phyloP scores from a whole-genome alignment of 768 basidiomycete genomes.

The Boletus sensibilis region DNA sequence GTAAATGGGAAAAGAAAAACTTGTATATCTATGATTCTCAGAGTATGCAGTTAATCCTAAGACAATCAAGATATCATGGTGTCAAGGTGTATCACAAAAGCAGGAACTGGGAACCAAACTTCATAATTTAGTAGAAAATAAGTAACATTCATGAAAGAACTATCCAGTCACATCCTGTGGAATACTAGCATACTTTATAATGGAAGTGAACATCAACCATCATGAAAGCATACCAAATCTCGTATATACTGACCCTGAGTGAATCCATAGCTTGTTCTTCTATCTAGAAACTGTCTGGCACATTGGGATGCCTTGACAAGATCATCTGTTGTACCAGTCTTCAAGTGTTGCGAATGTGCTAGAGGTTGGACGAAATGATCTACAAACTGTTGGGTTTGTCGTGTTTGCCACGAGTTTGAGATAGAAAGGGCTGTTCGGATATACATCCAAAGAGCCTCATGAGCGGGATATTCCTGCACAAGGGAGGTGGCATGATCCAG shows the following conservation, averaged over 20 bases:
- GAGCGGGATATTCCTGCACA: constrained; percentile 48
- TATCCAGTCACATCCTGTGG: not conserved
- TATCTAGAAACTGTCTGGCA: constrained; percentile 14
- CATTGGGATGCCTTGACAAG: not conserved
- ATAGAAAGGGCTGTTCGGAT: constrained; percentile 3
- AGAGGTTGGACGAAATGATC: constrained; percentile 21
- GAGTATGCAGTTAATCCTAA: not conserved
- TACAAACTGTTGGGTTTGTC: constrained; percentile 8
- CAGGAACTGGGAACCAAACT: not conserved
- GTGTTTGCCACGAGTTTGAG: not conserved
- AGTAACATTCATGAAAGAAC: not conserved
- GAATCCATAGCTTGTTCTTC: not conserved
- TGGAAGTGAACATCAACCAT: not conserved
- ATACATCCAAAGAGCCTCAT: constrained; percentile 68
- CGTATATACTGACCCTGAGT: not conserved
- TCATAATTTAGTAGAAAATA: not conserved
- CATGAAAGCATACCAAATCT: not conserved
- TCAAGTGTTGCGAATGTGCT: not conserved
- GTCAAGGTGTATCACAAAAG: not conserved
- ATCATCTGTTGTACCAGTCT: not conserved
- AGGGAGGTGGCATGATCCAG: constrained; percentile 48
- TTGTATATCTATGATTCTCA: not conserved
- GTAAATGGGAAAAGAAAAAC: not conserved
- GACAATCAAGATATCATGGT: not conserved
- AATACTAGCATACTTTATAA: not conserved